These are phyloP conservation scores for Xanthoceras sorbifolium DNA, from an alignment of 345 rosid species.

Conservation along the genomic window DNA sequence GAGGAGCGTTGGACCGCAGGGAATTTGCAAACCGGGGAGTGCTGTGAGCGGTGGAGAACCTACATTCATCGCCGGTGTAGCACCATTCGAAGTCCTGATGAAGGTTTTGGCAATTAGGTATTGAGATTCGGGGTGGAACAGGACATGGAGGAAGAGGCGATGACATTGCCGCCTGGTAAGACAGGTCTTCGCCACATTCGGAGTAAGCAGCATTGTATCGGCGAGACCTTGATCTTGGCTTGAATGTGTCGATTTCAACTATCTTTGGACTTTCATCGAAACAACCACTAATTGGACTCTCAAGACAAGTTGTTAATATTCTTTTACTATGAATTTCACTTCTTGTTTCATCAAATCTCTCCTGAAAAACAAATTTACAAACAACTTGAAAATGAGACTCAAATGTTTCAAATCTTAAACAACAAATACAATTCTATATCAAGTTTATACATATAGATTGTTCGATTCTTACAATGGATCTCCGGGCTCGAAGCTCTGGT, in stretches of 20 bases:
- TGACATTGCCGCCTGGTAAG: constrained; percentile 34
- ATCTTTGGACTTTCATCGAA: constrained; percentile 50
- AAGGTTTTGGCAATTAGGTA: constrained; percentile 27
- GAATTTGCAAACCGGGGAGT: constrained; percentile 58
- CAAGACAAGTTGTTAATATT: constrained; percentile 24
- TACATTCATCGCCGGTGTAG: constrained; percentile 45
- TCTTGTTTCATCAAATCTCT: constrained; percentile 41
- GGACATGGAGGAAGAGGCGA: constrained; percentile 46
- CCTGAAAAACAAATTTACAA: constrained; percentile 24
- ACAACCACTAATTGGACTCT: constrained; percentile 19
- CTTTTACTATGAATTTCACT: constrained; percentile 42
- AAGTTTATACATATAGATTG: too few species aligned
- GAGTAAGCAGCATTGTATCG: constrained; percentile 33
- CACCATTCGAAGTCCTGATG: constrained; percentile 49
- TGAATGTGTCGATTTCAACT: constrained; percentile 60
- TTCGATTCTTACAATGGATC: constrained; percentile 49
- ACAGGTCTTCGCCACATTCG: constrained; percentile 40
- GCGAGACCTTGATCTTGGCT: constrained; percentile 51
- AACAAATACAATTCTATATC: background rate
- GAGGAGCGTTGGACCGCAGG: constrained; percentile 15
- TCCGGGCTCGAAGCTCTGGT: constrained; percentile 35
- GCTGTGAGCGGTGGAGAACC: constrained; percentile 52
- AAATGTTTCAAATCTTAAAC: background rate
- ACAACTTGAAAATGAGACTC: background rate
- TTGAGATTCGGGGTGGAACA: constrained; percentile 30